Base-by-base conservation (phyloP, 306 rosid genomes). In the Rosa persica region DNA sequence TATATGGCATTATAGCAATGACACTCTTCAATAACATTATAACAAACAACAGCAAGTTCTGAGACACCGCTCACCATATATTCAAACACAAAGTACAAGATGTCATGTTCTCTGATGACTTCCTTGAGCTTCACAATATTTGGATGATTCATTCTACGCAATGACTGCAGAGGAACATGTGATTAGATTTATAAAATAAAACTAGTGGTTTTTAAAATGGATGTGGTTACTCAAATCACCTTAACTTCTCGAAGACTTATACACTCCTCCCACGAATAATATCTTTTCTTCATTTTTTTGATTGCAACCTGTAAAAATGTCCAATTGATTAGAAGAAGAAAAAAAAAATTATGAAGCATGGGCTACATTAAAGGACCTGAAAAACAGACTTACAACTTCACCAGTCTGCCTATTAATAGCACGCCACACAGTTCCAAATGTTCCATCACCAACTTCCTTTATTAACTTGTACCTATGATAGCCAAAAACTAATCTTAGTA, bases 361-460 rank as follows among this genome's bases (percentile, higher is more conserved):
- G 4, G 69, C 74, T 39, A 17, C 46, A 70, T 34, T 42, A 48
- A 54, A 42, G 49, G 40, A 27, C 65, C 34, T 6, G 13, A 38
- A 16, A 27, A 27, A 49, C 40, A 82, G 34, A 88, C 97, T 91
- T 87, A 96, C 99, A 84, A 91, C 96, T 93, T 96, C 98, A 71
- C 98, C 99, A 70, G 93, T 89, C 81, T 89, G 93, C 92, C 89
- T 96, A 81, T 87, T 83, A 51, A 96, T 87, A 73, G 98, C 99
- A 80, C 98, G 84, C 99, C 99, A 96, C 43, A 96, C 99, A 84
- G 87, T 87, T 76, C 99, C 99, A 83, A 93, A 96, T 16, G 99
- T 90, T 74, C 99, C 99, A 86, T 96, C 92, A 84, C 99, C 99
- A 64, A 96, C 99, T 88, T 96, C 99, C 90, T 96, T 96, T 80